phyloP scores from a whole-genome alignment of 805 yeast species.

The Wickerhamiella alocasiicola region DNA sequence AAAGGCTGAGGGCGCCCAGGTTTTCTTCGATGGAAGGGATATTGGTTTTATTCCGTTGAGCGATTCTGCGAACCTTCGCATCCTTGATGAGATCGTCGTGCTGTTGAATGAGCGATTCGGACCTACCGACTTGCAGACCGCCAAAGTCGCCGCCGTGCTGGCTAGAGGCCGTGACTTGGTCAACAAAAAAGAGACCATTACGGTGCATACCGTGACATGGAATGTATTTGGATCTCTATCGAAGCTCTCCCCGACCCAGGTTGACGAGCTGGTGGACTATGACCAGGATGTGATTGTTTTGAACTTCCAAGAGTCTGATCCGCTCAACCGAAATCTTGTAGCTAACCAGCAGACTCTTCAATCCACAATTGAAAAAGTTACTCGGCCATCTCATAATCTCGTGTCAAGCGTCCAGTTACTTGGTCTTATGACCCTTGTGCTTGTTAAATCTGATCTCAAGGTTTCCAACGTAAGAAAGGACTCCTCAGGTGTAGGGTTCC shows the following conservation, averaged over 20 bases:
- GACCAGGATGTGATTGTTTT: conserved; percentile 14
- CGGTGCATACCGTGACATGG: conserved; percentile 29
- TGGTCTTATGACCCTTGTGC: conserved; percentile 39
- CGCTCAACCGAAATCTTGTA: conserved; percentile 26
- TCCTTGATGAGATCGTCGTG: conserved; percentile 14
- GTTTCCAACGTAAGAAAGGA: conserved; percentile 31
- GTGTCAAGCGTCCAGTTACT: conserved; percentile 37
- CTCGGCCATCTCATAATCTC: conserved; percentile 25
- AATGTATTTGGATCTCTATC: conserved; percentile 29
- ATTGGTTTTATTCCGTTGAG: conserved; percentile 16
- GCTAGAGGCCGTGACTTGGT: conserved; percentile 11
- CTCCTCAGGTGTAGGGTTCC: conserved; percentile 45
- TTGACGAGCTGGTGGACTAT: conserved; percentile 12
- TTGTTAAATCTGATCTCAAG: conserved; percentile 28
- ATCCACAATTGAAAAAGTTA: conserved; percentile 19
- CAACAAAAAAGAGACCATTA: conserved; percentile 13
- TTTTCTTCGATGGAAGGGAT: conserved; percentile 16
- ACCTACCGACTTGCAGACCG: conserved; percentile 20
- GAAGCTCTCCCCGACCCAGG: conserved; percentile 14
- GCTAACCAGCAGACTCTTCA: conserved; percentile 26
- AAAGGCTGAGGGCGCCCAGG: no score
- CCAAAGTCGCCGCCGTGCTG: conserved; percentile 16
- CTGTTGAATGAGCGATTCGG: conserved; percentile 18
- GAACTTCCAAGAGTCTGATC: conserved; percentile 57
- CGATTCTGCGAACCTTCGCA: conserved; percentile 9